Conservation (phyloP, 176 grass and related monocot species). For the Rhynchospora tenuis region DNA sequence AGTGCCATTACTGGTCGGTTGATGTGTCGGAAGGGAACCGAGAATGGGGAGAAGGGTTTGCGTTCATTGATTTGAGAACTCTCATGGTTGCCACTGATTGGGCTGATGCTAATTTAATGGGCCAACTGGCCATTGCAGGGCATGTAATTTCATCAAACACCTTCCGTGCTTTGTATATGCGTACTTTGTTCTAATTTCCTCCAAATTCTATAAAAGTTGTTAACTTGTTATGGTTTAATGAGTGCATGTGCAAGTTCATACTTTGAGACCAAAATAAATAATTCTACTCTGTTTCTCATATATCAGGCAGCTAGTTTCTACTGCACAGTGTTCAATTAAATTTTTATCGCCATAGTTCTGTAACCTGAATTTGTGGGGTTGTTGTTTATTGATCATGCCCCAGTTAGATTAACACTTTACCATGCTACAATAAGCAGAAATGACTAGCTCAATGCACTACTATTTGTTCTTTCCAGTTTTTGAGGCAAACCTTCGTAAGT, state of each 20-base stretch:
- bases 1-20: slow-evolving; percentile 60
- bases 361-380: not conserved
- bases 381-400: not conserved
- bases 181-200: not conserved
- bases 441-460: not conserved
- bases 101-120: slow-evolving; percentile 55
- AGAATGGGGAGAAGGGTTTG: slow-evolving; percentile 36
- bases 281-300: not conserved
- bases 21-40: slow-evolving; percentile 42
- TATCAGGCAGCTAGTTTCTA: not conserved
- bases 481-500: not conserved
- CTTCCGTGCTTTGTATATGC: not conserved
- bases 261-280: not conserved
- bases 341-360: not conserved
- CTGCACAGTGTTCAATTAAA: not conserved
- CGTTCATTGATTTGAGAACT: slow-evolving; percentile 77
- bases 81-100: slow-evolving; percentile 91
- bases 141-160: slow-evolving; percentile 45
- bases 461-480: not conserved
- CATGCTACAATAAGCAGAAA: not conserved
- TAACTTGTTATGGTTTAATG: not conserved
- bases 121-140: slow-evolving; percentile 70
- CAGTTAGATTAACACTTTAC: not conserved
- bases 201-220: not conserved
- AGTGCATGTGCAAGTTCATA: not conserved